Evolutionary conservation across 805 yeast genomes (phyloP).

Genomic region (Saccharomycopsis sp.): DNA sequence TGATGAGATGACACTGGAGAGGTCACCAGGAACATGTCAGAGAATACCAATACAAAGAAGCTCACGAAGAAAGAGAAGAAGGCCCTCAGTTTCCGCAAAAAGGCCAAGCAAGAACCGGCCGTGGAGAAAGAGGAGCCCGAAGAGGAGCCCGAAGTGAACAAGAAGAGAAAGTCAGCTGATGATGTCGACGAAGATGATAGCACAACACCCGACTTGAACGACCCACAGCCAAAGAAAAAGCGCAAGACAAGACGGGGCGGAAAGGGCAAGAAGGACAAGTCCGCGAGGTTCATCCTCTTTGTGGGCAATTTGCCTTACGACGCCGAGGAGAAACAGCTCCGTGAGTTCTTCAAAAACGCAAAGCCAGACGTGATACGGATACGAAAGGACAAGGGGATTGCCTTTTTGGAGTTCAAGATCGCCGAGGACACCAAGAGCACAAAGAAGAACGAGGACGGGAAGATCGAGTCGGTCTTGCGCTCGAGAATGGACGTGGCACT

Average conservation of each 20-base stretch:
- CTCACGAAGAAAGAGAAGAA: conserved; percentile 59
- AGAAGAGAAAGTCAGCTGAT: conserved; percentile 21
- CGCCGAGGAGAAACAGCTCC: conserved; percentile 50
- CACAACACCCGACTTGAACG: conserved; percentile 19
- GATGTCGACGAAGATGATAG: conserved; percentile 23
- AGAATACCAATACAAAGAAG: no score
- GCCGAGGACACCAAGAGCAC: conserved; percentile 33
- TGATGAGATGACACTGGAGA: no score
- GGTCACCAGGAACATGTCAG: no score
- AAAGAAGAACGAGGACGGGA: conserved; percentile 27
- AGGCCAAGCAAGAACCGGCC: conserved; percentile 24
- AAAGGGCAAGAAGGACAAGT: conserved; percentile 50
- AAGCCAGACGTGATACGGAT: conserved; percentile 71
- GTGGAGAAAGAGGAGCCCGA: conserved; percentile 23
- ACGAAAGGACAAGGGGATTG: conserved; percentile 82
- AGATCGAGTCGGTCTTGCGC: conserved; percentile 1
- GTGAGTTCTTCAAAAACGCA: conserved; percentile 62
- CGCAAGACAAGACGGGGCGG: conserved; percentile 73
- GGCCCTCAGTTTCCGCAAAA: conserved; percentile 47
- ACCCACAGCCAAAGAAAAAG: conserved; percentile 40
- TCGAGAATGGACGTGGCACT: conserved; percentile 73
- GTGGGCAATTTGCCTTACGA: conserved; percentile 86
- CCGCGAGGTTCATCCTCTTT: conserved; percentile 65
- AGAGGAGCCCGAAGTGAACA: conserved; percentile 23
- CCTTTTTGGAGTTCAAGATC: conserved; percentile 65